phyloP scores from a whole-genome alignment of 306 rosid species.

The Alnus glutinosa region DNA sequence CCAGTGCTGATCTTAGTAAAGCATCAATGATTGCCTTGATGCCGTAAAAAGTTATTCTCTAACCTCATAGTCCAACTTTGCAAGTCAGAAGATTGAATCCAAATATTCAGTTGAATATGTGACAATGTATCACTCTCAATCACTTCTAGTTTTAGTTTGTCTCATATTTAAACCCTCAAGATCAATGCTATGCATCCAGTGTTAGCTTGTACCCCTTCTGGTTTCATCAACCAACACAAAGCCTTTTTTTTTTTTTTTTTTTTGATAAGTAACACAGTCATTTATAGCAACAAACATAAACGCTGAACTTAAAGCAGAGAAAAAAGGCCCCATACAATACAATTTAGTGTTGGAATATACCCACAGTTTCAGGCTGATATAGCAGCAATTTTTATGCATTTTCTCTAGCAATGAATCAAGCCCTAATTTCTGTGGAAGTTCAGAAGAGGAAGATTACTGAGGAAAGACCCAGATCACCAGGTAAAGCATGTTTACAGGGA shows the following conservation, averaged over 20 bases:
- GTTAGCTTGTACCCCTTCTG: neutral
- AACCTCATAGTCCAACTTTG: neutral
- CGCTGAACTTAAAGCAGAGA: neutral
- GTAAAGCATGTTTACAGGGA: neutral
- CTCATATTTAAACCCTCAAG: neutral
- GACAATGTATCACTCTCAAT: neutral
- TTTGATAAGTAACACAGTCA: no score
- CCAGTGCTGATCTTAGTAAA: no score
- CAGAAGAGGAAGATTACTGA: constrained; percentile 1
- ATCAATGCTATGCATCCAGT: neutral
- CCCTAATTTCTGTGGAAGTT: neutral
- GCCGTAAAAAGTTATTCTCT: neutral
- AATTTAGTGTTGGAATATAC: neutral
- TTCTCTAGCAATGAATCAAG: neutral
- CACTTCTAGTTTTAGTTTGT: neutral
- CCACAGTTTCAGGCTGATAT: neutral
- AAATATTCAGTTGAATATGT: neutral
- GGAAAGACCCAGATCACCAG: neutral
- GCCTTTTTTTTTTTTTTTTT: neutral
- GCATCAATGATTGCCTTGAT: neutral
- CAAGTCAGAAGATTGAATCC: neutral
- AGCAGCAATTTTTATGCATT: neutral
- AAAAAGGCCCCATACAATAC: neutral
- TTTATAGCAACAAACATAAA: neutral
- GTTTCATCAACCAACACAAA: neutral